Conservation (phyloP, 257 asterid genomes). For the Paulownia fortunei region DNA sequence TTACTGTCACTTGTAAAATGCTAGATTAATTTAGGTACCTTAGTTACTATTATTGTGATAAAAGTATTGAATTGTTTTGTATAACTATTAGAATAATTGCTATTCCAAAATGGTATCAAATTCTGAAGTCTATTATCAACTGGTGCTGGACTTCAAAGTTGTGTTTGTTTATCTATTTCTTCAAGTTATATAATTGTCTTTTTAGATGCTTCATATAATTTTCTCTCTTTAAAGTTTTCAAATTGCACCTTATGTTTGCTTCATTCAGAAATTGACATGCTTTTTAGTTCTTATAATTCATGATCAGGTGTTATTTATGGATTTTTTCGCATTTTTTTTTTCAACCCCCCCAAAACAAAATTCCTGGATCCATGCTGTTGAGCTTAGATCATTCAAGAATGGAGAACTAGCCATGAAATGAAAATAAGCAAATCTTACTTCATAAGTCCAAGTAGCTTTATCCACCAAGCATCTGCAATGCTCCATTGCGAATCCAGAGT, state of each 20-base stretch:
- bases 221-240: not conserved
- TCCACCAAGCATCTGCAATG: conserved; percentile 74
- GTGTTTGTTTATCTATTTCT: not conserved
- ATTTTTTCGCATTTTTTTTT: not conserved
- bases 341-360: not conserved
- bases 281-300: not conserved
- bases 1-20: not conserved
- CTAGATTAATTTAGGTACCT: not conserved
- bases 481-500: conserved; percentile 54
- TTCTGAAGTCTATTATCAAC: not conserved
- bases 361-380: not conserved
- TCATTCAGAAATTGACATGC: not conserved
- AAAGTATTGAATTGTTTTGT: not conserved
- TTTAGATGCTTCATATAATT: not conserved
- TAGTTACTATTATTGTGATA: not conserved
- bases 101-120: not conserved
- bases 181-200: not conserved
- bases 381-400: conserved; percentile 4
- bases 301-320: not conserved
- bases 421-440: conserved; percentile 49
- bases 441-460: no score
- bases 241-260: not conserved
- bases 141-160: not conserved
- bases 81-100: not conserved
- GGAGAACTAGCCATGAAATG: conserved; percentile 7